These are phyloP conservation scores for Aureobasidium sp. DNA, from an alignment of 2,329 filamentous ascomycete genomes.

Conservation along the genomic window DNA sequence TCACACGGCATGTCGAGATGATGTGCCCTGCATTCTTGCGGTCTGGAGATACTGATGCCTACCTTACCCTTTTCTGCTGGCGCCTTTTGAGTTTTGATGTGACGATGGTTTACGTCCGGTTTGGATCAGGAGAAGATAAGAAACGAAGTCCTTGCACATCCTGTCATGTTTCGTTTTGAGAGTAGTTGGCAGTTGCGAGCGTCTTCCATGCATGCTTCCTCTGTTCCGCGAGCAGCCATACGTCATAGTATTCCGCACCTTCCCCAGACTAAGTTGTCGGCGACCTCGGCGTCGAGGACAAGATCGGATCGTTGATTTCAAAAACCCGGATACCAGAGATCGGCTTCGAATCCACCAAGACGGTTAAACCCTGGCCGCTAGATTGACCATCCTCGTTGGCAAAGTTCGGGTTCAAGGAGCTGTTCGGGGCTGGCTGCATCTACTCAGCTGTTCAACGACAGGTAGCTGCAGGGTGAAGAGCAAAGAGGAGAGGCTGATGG, in stretches of 20 bases:
- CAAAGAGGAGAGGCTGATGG: neutral
- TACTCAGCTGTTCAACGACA: neutral
- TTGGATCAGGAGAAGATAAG: neutral
- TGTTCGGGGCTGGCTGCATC: neutral
- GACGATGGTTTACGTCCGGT: neutral
- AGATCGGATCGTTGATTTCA: slow-evolving; percentile 1
- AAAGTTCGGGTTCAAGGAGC: neutral
- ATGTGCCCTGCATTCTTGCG: neutral
- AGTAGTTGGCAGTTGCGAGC: neutral
- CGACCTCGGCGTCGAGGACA: neutral
- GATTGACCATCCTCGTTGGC: neutral
- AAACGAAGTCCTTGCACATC: neutral
- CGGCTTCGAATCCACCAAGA: slow-evolving; percentile 1
- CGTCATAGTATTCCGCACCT: neutral
- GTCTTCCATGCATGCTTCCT: slow-evolving; percentile 2
- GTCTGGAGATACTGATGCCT: neutral
- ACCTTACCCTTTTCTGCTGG: neutral
- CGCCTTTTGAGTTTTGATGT: neutral
- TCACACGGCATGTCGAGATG: slow-evolving; percentile 2
- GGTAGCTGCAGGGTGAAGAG: neutral
- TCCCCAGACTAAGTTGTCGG: neutral
- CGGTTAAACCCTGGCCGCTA: slow-evolving; percentile 2
- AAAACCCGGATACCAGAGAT: neutral
- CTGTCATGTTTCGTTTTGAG: slow-evolving; percentile 9
- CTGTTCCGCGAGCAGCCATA: neutral